A percentile compares a stretch with the other conserved stretches of the same genome.
Evolutionary conservation across 2,329 filamentous ascomycete genomes (phyloP).

Genomic region (Venturia nashicola): DNA sequence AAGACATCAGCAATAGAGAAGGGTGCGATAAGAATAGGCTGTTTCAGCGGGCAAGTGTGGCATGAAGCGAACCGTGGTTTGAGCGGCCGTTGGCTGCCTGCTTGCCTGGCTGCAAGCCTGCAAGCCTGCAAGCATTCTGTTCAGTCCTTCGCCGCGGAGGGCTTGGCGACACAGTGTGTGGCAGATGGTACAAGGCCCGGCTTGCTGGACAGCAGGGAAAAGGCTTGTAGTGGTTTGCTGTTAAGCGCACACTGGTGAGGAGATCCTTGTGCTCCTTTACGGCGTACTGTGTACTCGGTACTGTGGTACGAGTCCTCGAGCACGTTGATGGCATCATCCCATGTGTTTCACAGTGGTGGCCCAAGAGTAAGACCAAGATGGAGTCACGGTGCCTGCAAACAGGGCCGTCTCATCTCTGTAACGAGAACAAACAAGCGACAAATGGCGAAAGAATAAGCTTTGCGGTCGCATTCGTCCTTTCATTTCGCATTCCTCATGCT

Average conservation of each 20-base stretch:
- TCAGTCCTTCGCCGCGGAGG: background rate
- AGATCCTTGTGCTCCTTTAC: background rate
- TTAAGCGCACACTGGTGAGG: background rate
- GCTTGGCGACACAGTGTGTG: background rate
- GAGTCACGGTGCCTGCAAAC: background rate
- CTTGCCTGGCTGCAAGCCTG: too few species aligned
- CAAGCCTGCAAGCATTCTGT: too few species aligned
- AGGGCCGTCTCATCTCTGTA: background rate
- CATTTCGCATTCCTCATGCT: background rate
- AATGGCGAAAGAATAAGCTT: too few species aligned
- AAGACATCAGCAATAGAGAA: background rate
- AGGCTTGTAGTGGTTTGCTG: background rate
- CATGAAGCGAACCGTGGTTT: background rate
- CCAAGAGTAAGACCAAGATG: background rate
- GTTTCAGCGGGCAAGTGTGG: background rate
- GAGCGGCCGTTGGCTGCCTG: background rate
- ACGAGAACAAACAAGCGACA: background rate
- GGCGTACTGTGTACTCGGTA: background rate
- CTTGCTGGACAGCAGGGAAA: background rate
- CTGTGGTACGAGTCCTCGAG: background rate
- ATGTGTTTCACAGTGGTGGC: conserved; percentile 1
- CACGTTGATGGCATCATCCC: conserved; percentile 7
- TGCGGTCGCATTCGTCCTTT: background rate
- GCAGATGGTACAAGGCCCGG: background rate
- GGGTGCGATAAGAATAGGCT: background rate